Evolutionary conservation across 768 basidiomycete species (phyloP), one percentile per base, ranked within the genome.

Genomic region (Tremella yokohamensis): DNA sequence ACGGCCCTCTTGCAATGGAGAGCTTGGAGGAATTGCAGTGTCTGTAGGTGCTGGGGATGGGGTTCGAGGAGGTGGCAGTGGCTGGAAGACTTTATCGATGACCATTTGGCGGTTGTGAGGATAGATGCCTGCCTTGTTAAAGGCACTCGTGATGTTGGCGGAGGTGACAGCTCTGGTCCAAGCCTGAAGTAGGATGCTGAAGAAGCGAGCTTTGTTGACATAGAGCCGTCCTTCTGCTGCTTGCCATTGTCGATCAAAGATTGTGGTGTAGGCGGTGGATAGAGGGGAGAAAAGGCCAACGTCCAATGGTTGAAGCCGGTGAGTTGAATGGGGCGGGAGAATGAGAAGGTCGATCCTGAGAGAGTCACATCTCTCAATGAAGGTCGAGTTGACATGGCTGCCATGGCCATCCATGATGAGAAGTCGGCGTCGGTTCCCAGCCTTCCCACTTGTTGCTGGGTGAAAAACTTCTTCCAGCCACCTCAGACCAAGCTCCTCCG

Each of bases 271-370:
- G 42, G n/a, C n/a, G 4, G 42, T 45, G 15, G 42, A 45, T 7
- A 55, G 29, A 37, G 54, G 49, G 16, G 40, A 52, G 22, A 56
- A 51, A 19, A 45, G 38, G 22, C 56, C 47, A 16, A 57, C 39
- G 26, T 60, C 56, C 37, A 39, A 58, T 22, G 44, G 59, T 42
- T 40, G 56, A n/a, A 29, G 56, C 34, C 26, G 51, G 56, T 57
- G 61, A 44, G 22, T 56, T 39, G 52, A 39, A 39, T 52, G 60
- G 25, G 49, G 29, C 37, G 49, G 60, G 22, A 52, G 38, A 34
- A 45, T 25, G n/a, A 57, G 25, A 16, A 50, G 22, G 40, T 49
- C 34, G 18, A 56, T 56, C 13, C 15, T 12, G 19, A 45, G 60
- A n/a, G 8, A 11, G 15, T 48, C 48, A 16, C 57, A 58, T n/a